phyloP scores from a whole-genome alignment of 371 early-diverging fungal genomes.

The Homolaphlyctis polyrhiza region DNA sequence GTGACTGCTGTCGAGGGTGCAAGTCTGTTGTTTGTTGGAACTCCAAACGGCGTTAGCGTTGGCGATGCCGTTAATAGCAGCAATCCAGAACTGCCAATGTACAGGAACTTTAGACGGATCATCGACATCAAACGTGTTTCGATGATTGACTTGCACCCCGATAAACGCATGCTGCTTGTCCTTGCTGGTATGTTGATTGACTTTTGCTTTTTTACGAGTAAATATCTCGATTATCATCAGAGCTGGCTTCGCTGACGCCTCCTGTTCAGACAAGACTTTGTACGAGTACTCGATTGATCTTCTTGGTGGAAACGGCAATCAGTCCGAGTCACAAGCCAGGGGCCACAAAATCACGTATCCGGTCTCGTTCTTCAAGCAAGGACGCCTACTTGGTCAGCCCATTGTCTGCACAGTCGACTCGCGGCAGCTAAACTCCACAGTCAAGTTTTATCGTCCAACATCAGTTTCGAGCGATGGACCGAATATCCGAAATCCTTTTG shows the following conservation, averaged over 20 bases:
- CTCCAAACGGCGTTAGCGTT: neutral
- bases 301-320: neutral
- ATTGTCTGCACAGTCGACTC: neutral
- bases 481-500: neutral
- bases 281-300: neutral
- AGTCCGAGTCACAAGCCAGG: neutral
- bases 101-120: neutral
- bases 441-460: neutral
- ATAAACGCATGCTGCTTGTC: neutral
- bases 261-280: neutral
- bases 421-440: neutral
- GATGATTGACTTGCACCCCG: neutral
- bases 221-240: neutral
- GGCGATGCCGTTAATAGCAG: neutral
- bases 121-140: neutral
- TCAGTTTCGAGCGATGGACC: neutral
- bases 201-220: neutral
- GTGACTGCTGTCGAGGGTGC: neutral
- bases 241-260: neutral
- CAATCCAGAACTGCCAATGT: neutral
- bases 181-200: neutral
- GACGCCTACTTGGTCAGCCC: neutral
- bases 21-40: neutral
- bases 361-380: neutral
- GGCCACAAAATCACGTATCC: neutral